A percentile compares a stretch with the other conserved stretches of the same genome.
These are phyloP conservation scores for Candida tallmaniae DNA, from an alignment of 805 yeast species.

Conservation along the genomic window DNA sequence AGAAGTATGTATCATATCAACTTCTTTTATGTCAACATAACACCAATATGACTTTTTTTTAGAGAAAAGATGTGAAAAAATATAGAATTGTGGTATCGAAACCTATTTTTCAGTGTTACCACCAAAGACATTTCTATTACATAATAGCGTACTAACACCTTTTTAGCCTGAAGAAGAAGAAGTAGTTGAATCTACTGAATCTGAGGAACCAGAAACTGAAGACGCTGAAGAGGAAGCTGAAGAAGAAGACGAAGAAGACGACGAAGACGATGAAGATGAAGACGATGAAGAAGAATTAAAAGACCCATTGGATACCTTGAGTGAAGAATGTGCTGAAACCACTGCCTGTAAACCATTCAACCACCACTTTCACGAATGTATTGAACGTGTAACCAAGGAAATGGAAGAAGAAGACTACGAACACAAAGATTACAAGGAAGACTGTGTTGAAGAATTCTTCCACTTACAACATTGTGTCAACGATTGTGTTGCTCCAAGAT, in stretches of 20 bases:
- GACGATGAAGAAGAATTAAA: constrained; percentile 65
- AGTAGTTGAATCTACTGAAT: constrained; percentile 19
- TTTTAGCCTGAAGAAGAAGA: constrained; percentile 15
- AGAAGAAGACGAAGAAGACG: constrained; percentile 49
- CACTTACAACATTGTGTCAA: constrained; percentile 92
- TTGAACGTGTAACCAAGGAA: constrained; percentile 88
- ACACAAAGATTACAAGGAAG: constrained; percentile 81
- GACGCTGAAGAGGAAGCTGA: constrained; percentile 31
- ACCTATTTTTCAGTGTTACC: too few species aligned
- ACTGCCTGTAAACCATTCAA: constrained; percentile 64
- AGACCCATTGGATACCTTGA: constrained; percentile 36
- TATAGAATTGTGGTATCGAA: too few species aligned
- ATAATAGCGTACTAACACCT: too few species aligned
- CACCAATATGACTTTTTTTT: too few species aligned
- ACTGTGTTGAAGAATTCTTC: constrained; percentile 97
- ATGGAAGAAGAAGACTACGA: constrained; percentile 82
- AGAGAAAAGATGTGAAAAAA: too few species aligned
- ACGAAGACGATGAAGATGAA: constrained; percentile 58
- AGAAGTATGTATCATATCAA: constrained; percentile 52
- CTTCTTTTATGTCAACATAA: too few species aligned
- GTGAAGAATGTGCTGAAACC: constrained; percentile 62
- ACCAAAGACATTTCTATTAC: too few species aligned
- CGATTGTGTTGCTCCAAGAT: constrained; percentile 86
- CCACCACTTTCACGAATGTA: constrained; percentile 93
- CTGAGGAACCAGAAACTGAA: constrained; percentile 38